phyloP scores from a whole-genome alignment of 202 grass and related monocot species.

The Alloteropsis angusta region DNA sequence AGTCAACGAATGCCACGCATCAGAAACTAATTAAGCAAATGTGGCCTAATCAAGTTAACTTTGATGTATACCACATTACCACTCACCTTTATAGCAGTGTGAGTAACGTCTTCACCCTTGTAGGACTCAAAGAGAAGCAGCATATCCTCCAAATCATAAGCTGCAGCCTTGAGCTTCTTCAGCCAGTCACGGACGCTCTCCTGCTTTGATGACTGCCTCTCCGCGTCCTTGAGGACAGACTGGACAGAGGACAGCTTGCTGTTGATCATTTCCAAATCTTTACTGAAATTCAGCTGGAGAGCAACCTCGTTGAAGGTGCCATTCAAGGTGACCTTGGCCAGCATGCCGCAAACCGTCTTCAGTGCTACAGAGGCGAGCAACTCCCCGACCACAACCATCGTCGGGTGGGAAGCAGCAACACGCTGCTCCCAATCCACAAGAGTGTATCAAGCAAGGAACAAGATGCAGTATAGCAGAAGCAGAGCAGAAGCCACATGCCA shows the following conservation, averaged over 20 bases:
- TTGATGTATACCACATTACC: background rate
- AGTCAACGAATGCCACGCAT: background rate
- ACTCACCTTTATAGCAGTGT: too few species aligned
- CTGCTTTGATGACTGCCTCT: conserved; percentile 3
- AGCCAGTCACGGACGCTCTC: background rate
- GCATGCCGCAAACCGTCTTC: background rate
- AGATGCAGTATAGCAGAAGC: too few species aligned
- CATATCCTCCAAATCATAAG: conserved; percentile 35
- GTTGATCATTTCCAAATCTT: background rate
- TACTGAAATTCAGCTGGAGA: background rate
- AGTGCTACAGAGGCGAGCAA: conserved; percentile 17
- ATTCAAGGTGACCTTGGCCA: background rate
- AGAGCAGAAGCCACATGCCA: too few species aligned
- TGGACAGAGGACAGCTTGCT: background rate
- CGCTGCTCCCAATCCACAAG: background rate
- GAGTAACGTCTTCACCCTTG: background rate
- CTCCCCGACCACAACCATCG: background rate
- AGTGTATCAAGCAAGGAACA: too few species aligned
- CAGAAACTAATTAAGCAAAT: background rate
- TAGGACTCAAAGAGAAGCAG: background rate
- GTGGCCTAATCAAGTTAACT: background rate
- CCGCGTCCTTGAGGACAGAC: background rate
- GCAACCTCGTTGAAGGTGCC: background rate
- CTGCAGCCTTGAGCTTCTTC: conserved; percentile 21
- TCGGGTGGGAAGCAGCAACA: background rate